Evolutionary conservation across 2,329 filamentous ascomycete genomes (phyloP).

Genomic region (Zalaria sp.): DNA sequence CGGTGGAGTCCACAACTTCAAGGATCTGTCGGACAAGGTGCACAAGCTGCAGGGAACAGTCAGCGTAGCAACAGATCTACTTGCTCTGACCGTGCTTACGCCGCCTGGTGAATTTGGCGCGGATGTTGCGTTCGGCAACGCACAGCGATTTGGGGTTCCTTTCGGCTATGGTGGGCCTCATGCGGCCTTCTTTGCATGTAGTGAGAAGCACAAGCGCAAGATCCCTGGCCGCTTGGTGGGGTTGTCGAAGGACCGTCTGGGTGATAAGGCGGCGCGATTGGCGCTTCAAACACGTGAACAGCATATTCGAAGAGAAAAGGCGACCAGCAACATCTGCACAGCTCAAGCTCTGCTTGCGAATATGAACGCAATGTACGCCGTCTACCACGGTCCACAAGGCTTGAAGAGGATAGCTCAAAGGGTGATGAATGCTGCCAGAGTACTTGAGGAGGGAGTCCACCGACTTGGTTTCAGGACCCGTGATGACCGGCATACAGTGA

Average conservation of each 20-base stretch:
- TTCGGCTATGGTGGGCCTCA: constrained; percentile 91
- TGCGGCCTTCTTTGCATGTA: constrained; percentile 87
- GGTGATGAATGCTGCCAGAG: constrained; percentile 46
- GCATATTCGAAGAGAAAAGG: constrained; percentile 91
- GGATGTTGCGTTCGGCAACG: constrained; percentile 86
- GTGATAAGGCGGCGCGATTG: constrained; percentile 66
- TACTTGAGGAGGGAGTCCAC: constrained; percentile 36
- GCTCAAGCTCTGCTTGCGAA: constrained; percentile 88
- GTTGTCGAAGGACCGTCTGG: constrained; percentile 78
- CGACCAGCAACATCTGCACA: constrained; percentile 94
- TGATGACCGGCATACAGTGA: constrained; percentile 34
- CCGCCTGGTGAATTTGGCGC: constrained; percentile 90
- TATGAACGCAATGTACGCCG: constrained; percentile 87
- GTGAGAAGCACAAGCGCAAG: constrained; percentile 85
- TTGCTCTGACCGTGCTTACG: constrained; percentile 74
- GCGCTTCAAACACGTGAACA: constrained; percentile 89
- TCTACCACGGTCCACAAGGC: constrained; percentile 82
- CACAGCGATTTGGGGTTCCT: constrained; percentile 83
- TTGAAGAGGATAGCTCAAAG: constrained; percentile 72
- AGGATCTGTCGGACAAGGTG: constrained; percentile 56
- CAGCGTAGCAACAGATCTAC: constrained; percentile 76
- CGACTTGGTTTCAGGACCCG: constrained; percentile 48
- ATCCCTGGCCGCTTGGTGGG: constrained; percentile 85
- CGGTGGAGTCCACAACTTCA: constrained; percentile 65
- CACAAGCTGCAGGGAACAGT: constrained; percentile 69